Base-by-base conservation (phyloP, 2,329 filamentous ascomycete genomes). In the Juglanconis sp. region DNA sequence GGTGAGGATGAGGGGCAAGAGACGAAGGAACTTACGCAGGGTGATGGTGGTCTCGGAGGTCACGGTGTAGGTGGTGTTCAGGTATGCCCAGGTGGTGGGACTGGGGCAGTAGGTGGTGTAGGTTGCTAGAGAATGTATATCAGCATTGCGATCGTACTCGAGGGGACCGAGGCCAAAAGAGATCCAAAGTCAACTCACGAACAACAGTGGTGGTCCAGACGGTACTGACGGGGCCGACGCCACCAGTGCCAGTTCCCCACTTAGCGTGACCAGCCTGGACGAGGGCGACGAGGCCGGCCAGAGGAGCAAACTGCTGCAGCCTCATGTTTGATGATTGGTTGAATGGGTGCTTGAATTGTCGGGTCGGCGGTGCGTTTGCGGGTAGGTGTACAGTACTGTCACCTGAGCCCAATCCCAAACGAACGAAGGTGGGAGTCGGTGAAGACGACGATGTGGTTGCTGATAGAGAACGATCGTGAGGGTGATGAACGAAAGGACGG, bases 11-110 rank as follows among this genome's bases (percentile, higher is more conserved):
- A 11, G 17, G n/a, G 13, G 4, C 36, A 5, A 51, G 5, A 32
- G 34, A 34, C 34, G 15, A 51, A 34, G 32, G 24, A 40, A 67
- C 76, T 68, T 68, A 79, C 77, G 77, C 65, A 81, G 70, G 64
- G 78, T 80, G 59, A 81, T 56, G 47, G 74, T 77, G 38, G 74
- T 77, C 34, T 72, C 69, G 63, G 69, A 63, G 24, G 74, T 77
- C 61, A 73, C 77, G 34, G 76, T 80, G 68, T 77, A 78, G 53
- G 79, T 80, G 56, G 73, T 70, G 61, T 75, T 74, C 59, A 73
- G 71, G 67, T 73, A 72, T 36, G 74, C 67, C 60, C 75, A 72
- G 36, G 78, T 73, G 55, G 73, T 76, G 13, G 75, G 71, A 48
- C 46, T 48, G 46, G 46, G 46, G 17, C 46, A 48, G 46, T 48